phyloP scores from a whole-genome alignment of 225 moss, liverwort and hornwort genomes.

The Ulota crispa region DNA sequence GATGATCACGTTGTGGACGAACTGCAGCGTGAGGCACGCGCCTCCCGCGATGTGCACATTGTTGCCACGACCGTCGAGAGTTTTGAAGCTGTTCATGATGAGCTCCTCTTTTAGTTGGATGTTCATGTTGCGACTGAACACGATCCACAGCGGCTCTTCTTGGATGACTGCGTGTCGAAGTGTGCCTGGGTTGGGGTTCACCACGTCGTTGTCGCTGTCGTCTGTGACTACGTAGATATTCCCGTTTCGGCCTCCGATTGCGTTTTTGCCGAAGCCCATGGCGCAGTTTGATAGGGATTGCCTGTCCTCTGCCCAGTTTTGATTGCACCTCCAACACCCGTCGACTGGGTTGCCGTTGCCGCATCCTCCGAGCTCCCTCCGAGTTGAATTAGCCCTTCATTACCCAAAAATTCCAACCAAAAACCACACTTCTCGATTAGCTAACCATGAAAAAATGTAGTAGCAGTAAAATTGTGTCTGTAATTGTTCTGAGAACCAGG shows the following conservation, averaged over 20 bases:
- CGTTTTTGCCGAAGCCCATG: conserved; percentile 52
- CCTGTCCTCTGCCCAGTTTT: conserved; percentile 33
- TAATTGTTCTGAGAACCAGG: too few relatives aligned
- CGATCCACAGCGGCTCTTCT: conserved; percentile 52
- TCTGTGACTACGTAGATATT: conserved; percentile 51
- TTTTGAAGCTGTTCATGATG: conserved; percentile 61
- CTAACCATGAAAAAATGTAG: too few relatives aligned
- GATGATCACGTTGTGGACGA: conserved; percentile 45
- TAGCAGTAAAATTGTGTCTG: too few relatives aligned
- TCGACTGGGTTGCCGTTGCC: conserved; percentile 54
- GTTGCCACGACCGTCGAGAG: conserved; percentile 51
- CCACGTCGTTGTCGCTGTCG: conserved; percentile 42
- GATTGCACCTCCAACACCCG: conserved; percentile 49
- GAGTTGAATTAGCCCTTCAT: conserved; percentile 21
- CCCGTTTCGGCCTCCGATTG: conserved; percentile 44
- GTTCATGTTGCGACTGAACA: conserved; percentile 54
- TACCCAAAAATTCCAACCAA: background rate
- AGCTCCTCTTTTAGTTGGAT: conserved; percentile 57
- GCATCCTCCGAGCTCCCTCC: conserved; percentile 38
- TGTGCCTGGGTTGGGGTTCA: conserved; percentile 46
- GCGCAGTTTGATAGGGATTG: conserved; percentile 45
- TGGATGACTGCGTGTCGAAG: conserved; percentile 45
- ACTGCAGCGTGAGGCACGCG: conserved; percentile 45
- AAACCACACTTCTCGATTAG: background rate
- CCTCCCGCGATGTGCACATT: conserved; percentile 57